These are phyloP conservation scores for Amanita exitialis DNA, from an alignment of 768 basidiomycete species.

Conservation along the genomic window DNA sequence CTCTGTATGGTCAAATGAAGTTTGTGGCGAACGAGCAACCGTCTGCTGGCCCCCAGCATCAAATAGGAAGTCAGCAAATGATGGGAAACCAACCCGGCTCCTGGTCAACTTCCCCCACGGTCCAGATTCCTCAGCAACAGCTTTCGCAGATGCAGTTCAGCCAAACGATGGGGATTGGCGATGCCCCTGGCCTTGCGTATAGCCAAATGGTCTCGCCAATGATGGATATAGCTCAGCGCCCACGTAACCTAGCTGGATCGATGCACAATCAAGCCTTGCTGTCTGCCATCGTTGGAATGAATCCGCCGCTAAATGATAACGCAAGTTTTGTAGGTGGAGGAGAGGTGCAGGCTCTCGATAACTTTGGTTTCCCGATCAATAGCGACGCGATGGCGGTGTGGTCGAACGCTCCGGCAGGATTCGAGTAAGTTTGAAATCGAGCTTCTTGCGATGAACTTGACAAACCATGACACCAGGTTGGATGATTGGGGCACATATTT, in stretches of 20 bases:
- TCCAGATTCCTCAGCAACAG: neutral
- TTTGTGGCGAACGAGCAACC: conserved; percentile 11
- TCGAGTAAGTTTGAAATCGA: conserved; percentile 38
- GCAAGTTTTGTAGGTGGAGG: neutral
- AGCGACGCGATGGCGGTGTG: conserved; percentile 55
- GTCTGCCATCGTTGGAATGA: neutral
- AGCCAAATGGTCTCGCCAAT: neutral
- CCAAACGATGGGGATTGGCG: neutral
- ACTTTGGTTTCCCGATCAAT: conserved; percentile 21
- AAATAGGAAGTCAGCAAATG: conserved; percentile 4
- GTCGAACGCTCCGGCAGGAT: conserved; percentile 55
- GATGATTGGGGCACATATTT: conserved; percentile 9
- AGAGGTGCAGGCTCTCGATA: neutral
- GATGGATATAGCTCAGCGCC: neutral
- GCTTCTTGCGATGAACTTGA: neutral
- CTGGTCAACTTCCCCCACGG: neutral
- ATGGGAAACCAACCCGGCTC: neutral
- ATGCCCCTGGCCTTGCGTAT: neutral
- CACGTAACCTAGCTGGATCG: neutral
- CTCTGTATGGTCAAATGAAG: conserved; percentile 25
- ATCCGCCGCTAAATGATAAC: neutral
- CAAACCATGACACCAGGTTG: neutral
- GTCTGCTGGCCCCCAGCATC: neutral
- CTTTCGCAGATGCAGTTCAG: neutral
- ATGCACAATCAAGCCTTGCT: neutral